Conservation (phyloP, 1,139 yeast genomes). For the Arxiozyma heterogenica region DNA sequence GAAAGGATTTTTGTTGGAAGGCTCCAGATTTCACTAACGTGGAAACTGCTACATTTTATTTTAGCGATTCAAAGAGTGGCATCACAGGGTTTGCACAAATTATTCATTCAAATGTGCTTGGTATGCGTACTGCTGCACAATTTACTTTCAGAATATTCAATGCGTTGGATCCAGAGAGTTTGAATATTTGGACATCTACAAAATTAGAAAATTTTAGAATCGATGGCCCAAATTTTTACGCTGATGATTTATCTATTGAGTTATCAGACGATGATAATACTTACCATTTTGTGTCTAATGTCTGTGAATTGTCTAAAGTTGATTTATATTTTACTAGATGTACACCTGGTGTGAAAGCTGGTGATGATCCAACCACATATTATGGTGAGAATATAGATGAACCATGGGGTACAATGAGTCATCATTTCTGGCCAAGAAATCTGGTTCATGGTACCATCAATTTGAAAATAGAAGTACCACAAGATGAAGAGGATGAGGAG, state of each 20-base stretch:
- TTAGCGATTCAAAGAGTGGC: constrained; percentile 53
- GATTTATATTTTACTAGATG: constrained; percentile 54
- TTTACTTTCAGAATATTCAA: constrained; percentile 79
- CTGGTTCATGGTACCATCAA: constrained; percentile 53
- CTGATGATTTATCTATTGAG: constrained; percentile 58
- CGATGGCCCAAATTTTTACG: constrained; percentile 74
- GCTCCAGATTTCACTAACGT: constrained; percentile 78
- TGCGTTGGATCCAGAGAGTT: constrained; percentile 22
- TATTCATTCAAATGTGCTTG: constrained; percentile 86
- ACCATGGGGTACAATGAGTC: constrained; percentile 98
- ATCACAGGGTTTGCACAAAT: constrained; percentile 84
- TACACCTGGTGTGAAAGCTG: constrained; percentile 84
- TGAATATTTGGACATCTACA: constrained; percentile 75
- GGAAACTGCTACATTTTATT: constrained; percentile 90
- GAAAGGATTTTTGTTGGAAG: constrained; percentile 65
- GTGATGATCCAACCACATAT: constrained; percentile 72
- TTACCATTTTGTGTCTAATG: constrained; percentile 56
- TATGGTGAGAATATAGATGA: constrained; percentile 74
- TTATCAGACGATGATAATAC: constrained; percentile 46
- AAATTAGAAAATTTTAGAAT: constrained; percentile 70
- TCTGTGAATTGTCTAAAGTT: constrained; percentile 62
- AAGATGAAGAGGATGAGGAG: constrained; percentile 20
- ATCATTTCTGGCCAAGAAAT: constrained; percentile 92
- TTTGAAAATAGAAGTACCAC: constrained; percentile 28
- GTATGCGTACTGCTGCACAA: constrained; percentile 86